Evolutionary conservation across 768 basidiomycete genomes (phyloP).

Genomic region (Strobilomyces dryophilus): DNA sequence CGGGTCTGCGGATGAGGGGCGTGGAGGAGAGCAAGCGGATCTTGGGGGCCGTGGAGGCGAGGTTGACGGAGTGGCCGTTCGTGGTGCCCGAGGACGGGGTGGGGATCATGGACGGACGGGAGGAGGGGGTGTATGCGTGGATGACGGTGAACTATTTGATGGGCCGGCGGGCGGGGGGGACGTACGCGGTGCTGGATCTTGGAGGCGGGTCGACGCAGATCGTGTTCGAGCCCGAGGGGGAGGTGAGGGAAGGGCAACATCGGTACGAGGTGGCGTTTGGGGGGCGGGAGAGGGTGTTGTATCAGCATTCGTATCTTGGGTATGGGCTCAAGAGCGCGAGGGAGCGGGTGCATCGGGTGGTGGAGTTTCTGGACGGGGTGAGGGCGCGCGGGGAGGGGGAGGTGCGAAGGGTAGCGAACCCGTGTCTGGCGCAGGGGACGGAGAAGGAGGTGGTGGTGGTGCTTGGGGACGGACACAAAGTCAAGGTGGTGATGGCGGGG

Average conservation of each 20-base stretch:
- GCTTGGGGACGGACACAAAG: slow-evolving; percentile 35
- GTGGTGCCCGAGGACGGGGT: slow-evolving; percentile 61
- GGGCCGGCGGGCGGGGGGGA: slow-evolving; percentile 46
- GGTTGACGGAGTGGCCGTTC: slow-evolving; percentile 70
- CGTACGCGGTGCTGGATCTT: slow-evolving; percentile 91
- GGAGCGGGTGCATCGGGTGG: slow-evolving; percentile 78
- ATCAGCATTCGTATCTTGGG: slow-evolving; percentile 97
- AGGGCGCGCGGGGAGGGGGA: slow-evolving; percentile 17
- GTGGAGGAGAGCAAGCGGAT: slow-evolving; percentile 62
- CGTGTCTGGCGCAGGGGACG: slow-evolving; percentile 75
- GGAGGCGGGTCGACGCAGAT: slow-evolving; percentile 98
- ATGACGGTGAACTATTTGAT: slow-evolving; percentile 95
- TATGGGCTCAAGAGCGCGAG: slow-evolving; percentile 93
- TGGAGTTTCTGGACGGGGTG: slow-evolving; percentile 75
- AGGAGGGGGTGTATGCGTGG: slow-evolving; percentile 99
- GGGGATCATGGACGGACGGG: slow-evolving; percentile 90
- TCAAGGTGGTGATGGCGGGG: slow-evolving; percentile 83
- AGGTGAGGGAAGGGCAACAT: slow-evolving; percentile 80
- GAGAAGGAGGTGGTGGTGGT: slow-evolving; percentile 60
- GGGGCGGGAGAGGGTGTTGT: slow-evolving; percentile 67
- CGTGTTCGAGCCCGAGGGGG: slow-evolving; percentile 78
- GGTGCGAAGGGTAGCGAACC: slow-evolving; percentile 44
- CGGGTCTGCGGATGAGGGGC: slow-evolving; percentile 76
- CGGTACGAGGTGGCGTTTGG: slow-evolving; percentile 82
- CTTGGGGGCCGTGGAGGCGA: slow-evolving; percentile 62